A percentile compares a stretch with the other conserved stretches of the same genome.
phyloP scores from a whole-genome alignment of 331 rosid genomes.

The Pyrus hybrid region DNA sequence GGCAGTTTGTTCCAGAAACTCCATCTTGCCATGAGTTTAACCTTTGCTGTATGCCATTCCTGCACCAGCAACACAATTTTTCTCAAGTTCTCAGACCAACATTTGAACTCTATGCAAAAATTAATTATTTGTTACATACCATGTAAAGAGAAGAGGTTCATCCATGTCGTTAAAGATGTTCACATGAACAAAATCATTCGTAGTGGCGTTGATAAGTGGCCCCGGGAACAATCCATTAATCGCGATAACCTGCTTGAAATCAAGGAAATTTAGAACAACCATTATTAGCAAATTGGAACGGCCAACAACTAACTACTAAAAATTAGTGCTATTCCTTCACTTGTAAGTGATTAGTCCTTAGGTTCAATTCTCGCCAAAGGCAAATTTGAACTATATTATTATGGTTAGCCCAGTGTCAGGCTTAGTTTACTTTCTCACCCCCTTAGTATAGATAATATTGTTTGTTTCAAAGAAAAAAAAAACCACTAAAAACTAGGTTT shows the following conservation, averaged over 20 bases:
- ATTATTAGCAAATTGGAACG: neutral
- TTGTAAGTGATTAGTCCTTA: too few relatives aligned
- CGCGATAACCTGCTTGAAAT: slow-evolving; percentile 46
- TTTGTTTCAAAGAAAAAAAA: too few relatives aligned
- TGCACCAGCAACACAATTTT: slow-evolving; percentile 20
- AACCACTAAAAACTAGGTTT: neutral
- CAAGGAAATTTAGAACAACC: neutral
- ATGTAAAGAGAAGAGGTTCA: slow-evolving; percentile 70
- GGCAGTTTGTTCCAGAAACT: slow-evolving; percentile 81
- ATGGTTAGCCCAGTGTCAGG: too few relatives aligned
- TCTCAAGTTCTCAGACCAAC: neutral
- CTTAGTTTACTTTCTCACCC: too few relatives aligned
- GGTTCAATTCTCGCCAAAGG: too few relatives aligned
- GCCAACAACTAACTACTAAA: neutral
- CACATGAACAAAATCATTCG: slow-evolving; percentile 54
- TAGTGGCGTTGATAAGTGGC: slow-evolving; percentile 72
- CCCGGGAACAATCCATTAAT: slow-evolving; percentile 82
- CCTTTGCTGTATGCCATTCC: slow-evolving; percentile 93
- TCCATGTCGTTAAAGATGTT: slow-evolving; percentile 62
- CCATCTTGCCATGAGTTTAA: slow-evolving; percentile 94
- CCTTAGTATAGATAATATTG: too few relatives aligned
- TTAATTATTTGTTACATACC: slow-evolving; percentile 27
- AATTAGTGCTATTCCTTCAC: too few relatives aligned
- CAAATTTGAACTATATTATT: too few relatives aligned
- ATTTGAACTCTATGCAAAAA: neutral